Evolutionary conservation across 192 early-diverging fungal genomes (phyloP).

Genomic region (Coemansia sp.): DNA sequence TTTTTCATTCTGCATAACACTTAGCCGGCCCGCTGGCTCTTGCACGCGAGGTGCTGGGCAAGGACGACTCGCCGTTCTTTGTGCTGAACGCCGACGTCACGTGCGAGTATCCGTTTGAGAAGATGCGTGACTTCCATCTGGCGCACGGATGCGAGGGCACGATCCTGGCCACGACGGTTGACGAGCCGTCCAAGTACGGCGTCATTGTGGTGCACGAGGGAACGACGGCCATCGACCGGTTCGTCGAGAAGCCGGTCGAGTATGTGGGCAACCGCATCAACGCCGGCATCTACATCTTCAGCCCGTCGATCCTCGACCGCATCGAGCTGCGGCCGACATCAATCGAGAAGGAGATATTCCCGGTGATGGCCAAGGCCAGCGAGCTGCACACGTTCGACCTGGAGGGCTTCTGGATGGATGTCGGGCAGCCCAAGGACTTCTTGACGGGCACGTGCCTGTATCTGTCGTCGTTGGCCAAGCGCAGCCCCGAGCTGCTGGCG

Average conservation of each 20-base stretch:
- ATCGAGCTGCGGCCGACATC: slow-evolving; percentile 95
- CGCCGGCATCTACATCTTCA: slow-evolving; percentile 99
- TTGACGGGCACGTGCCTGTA: slow-evolving; percentile 94
- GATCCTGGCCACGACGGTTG: slow-evolving; percentile 94
- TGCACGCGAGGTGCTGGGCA: slow-evolving; percentile 84
- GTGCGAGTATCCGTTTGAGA: slow-evolving; percentile 96
- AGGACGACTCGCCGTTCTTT: slow-evolving; percentile 95
- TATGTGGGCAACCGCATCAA: slow-evolving; percentile 99
- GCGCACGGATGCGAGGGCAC: slow-evolving; percentile 93
- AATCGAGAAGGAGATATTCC: slow-evolving; percentile 98
- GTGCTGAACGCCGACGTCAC: slow-evolving; percentile 99
- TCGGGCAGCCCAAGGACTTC: slow-evolving; percentile 99
- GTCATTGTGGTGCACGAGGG: slow-evolving; percentile 86
- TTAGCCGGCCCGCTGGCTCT: slow-evolving; percentile 90
- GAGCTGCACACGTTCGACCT: slow-evolving; percentile 93
- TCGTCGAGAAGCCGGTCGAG: slow-evolving; percentile 96
- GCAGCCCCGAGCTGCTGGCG: slow-evolving; percentile 67
- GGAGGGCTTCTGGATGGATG: slow-evolving; percentile 99
- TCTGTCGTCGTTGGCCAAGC: slow-evolving; percentile 77
- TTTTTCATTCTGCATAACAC: slow-evolving; percentile 6
- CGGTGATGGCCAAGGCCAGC: slow-evolving; percentile 79
- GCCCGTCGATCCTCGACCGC: slow-evolving; percentile 82
- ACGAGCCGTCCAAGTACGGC: slow-evolving; percentile 99
- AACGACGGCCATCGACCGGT: slow-evolving; percentile 79
- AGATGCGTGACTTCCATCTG: slow-evolving; percentile 85